Conservation (phyloP, 2,329 filamentous ascomycete genomes). For the Didymella sp. region DNA sequence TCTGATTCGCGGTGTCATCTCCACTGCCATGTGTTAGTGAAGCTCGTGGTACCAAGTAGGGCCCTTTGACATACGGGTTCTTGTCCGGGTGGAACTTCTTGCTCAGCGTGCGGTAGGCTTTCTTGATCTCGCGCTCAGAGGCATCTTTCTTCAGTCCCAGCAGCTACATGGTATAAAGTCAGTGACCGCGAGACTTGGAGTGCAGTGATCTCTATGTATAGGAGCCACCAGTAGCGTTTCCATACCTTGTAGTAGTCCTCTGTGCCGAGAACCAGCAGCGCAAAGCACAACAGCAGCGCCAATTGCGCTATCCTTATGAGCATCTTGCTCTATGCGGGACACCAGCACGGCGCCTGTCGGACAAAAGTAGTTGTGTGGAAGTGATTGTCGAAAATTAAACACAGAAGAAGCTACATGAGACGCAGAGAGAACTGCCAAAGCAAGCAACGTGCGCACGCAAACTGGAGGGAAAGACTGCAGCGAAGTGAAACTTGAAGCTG, state of each 20-base stretch:
- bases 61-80: slow-evolving; percentile 75
- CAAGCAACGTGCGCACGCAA: slow-evolving; percentile 13
- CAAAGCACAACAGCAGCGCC: slow-evolving; percentile 52
- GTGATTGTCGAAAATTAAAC: not conserved
- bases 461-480: slow-evolving; percentile 20
- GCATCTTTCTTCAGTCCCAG: slow-evolving; percentile 81
- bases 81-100: slow-evolving; percentile 99
- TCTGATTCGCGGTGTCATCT: slow-evolving; percentile 80
- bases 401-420: slow-evolving; percentile 15
- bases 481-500: slow-evolving; percentile 18
- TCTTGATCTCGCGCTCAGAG: slow-evolving; percentile 87
- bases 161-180: slow-evolving; percentile 61
- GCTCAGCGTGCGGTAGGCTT: slow-evolving; percentile 87
- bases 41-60: not conserved
- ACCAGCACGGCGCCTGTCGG: slow-evolving; percentile 19
- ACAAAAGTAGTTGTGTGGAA: not conserved
- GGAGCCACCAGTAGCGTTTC: not conserved
- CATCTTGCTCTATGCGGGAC: slow-evolving; percentile 44
- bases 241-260: slow-evolving; percentile 82
- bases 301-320: slow-evolving; percentile 53
- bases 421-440: slow-evolving; percentile 24
- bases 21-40: slow-evolving; percentile 60
- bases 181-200: slow-evolving; percentile 15
- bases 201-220: slow-evolving; percentile 4
- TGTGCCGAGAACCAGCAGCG: slow-evolving; percentile 55